Evolutionary conservation across 129 eudicot species (phyloP), one percentile per base, ranked within the genome.

Genomic region (Calendula officinalis): DNA sequence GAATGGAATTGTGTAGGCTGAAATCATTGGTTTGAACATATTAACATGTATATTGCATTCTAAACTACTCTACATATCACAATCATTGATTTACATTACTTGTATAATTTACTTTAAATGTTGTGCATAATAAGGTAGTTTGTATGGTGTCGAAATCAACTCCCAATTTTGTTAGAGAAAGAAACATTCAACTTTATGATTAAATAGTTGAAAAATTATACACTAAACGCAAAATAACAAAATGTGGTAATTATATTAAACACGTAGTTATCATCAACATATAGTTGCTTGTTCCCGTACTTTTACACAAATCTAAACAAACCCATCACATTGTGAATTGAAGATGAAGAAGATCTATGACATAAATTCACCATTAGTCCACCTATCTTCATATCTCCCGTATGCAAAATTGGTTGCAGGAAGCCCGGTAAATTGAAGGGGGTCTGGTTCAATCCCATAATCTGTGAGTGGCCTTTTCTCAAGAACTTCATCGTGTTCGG

Each of bases 401-500:
- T 76, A 53, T 4, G 89, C 33, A 32, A 70, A 79, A 56, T 73
- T 49, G 6, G 69, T 40, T 8, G 98, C 67, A 47, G 98, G 89
- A 51, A 87, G 72, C 57, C 81, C 85, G 0, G 82, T 77, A 60
- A 92, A 41, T 68, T 81, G 81, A 16, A 82, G 69, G 33, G 94
- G 98, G 80, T 84, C 98, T 0, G 98, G 96, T 76, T 92, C 98
- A 35, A 88, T 88, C 13, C 98, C 96, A 39, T 92, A 92, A 81
- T 92, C 98, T 0, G 95, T 92, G 3, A 92, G 78, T 12, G 91
- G 98, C 71, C 98, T 77, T 62, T 88, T 84, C 77, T 92, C 96
- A n/a, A 92, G 75, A 68, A 92, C 67, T 13, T 85, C 78, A 69
- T 92, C 96, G 8, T 92, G 98, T 10, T 79, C 63, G 60, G 48